Base-by-base conservation (phyloP, 345 rosid genomes). In the Cardamine resedifolia region DNA sequence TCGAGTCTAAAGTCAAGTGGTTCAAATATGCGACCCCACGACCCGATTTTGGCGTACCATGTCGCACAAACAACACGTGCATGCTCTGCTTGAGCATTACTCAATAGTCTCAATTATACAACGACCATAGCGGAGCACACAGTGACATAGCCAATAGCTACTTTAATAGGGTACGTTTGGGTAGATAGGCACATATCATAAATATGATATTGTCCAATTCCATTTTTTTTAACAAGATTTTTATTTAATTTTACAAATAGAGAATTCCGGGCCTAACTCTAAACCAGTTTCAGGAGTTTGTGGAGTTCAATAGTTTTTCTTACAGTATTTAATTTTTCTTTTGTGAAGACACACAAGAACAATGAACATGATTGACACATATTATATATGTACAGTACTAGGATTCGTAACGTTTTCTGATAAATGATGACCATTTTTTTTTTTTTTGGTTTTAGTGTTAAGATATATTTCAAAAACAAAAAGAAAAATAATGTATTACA, bases 41-140 rank as follows among this genome's bases (percentile, higher is more conserved):
- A 26, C n/a, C 69, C 68, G 68, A 61, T 51, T 68, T 51, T 68
- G 27, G 28, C 64, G 69, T 75, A 68, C 73, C 63, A 59, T 68
- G 74, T 61, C 73, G 49, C 68, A 60, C 41, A 41, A 58, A 74
- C 47, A 68, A 47, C 56, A 68, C 58, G 50, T 68, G 57, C 69
- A 59, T 51, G 23, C 30, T 66, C 23, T 56, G 39, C 39, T 10
- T 18, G 10, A 20, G 15, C 74, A 70, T 63, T 53, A 62, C 53
- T 72, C 76, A 62, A 52, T 71, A n/a, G n/a, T n/a, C n/a, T n/a
- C n/a, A n/a, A n/a, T n/a, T 51, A 62, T 62, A 53, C 18, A 41
- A 20, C 59, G 53, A 71, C 39, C 53, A 61, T 51, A 30, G 20
- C 26, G 26, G 15, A 21, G 34, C 62, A 30, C 55, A 52, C 53